Evolutionary conservation across 345 rosid species (phyloP).

Genomic region (Conringia planisiliqua): DNA sequence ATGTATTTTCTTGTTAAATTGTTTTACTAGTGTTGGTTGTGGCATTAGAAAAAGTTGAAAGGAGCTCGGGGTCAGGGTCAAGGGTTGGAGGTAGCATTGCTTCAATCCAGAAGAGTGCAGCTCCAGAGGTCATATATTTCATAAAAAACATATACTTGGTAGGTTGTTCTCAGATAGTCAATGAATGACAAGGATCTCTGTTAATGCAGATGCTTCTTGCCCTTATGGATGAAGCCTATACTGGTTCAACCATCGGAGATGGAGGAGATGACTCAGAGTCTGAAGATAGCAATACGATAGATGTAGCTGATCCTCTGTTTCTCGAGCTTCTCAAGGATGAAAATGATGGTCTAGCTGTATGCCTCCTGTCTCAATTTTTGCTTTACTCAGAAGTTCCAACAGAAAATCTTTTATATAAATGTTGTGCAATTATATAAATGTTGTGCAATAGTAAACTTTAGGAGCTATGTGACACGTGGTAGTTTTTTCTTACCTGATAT

Average conservation of each 20-base stretch:
- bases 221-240: conserved; percentile 99
- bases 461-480: not conserved
- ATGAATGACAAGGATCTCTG: not conserved
- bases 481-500: not conserved
- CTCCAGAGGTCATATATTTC: conserved; percentile 72
- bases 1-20: not conserved
- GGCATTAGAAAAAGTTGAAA: conserved; percentile 89
- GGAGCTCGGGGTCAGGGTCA: conserved; percentile 66
- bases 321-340: conserved; percentile 98
- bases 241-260: conserved; percentile 91
- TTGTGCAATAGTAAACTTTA: not conserved
- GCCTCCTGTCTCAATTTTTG: conserved; percentile 17
- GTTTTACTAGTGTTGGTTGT: conserved; percentile 67
- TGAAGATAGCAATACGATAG: conserved; percentile 76
- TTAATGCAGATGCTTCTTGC: conserved; percentile 85
- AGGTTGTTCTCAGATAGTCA: conserved; percentile 6
- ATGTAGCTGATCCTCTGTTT: conserved; percentile 82
- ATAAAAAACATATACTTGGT: not conserved
- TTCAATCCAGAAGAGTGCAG: conserved; percentile 87
- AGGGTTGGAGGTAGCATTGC: conserved; percentile 91
- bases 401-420: not conserved
- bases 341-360: conserved; percentile 94
- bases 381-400: not conserved
- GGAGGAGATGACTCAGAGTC: conserved; percentile 93
- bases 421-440: not conserved